Conservation (phyloP, 1,139 yeast genomes). For the Yamadazyma siamensis region DNA sequence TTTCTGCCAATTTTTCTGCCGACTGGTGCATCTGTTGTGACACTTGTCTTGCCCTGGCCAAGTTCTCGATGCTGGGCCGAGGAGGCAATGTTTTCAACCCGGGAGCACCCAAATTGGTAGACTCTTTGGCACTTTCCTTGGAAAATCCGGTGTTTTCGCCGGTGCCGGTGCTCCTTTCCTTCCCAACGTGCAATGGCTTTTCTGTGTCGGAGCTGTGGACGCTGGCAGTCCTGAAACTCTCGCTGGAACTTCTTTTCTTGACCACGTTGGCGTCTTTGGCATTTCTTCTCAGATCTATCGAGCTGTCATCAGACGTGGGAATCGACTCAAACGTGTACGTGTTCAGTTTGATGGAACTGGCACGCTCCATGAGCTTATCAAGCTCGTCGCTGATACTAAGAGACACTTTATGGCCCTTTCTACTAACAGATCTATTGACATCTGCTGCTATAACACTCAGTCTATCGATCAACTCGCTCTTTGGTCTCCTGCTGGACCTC, state of each 20-base stretch:
- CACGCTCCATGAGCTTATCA: constrained; percentile 40
- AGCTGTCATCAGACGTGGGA: constrained; percentile 10
- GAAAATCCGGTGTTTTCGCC: neutral
- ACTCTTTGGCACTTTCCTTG: neutral
- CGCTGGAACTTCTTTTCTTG: constrained; percentile 2
- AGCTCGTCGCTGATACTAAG: constrained; percentile 34
- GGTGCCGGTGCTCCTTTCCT: neutral
- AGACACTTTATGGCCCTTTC: constrained; percentile 12
- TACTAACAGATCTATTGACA: constrained; percentile 1
- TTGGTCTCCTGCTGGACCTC: constrained; percentile 39
- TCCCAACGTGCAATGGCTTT: neutral
- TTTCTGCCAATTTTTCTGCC: too few species aligned
- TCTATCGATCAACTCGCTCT: constrained; percentile 23
- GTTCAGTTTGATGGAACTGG: constrained; percentile 21
- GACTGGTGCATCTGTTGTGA: too few species aligned
- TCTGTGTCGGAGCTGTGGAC: constrained; percentile 4
- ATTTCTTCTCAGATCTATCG: constrained; percentile 7
- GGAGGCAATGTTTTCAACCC: constrained; percentile 26
- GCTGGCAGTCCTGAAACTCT: constrained; percentile 12
- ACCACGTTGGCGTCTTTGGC: neutral
- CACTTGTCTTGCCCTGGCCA: constrained; percentile 31
- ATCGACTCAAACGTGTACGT: constrained; percentile 13
- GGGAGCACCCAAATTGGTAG: neutral
- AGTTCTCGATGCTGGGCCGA: constrained; percentile 31
- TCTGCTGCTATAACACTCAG: constrained; percentile 11